Evolutionary conservation across 139 green algal genomes (phyloP).

Genomic region (Micractinium conductrix): DNA sequence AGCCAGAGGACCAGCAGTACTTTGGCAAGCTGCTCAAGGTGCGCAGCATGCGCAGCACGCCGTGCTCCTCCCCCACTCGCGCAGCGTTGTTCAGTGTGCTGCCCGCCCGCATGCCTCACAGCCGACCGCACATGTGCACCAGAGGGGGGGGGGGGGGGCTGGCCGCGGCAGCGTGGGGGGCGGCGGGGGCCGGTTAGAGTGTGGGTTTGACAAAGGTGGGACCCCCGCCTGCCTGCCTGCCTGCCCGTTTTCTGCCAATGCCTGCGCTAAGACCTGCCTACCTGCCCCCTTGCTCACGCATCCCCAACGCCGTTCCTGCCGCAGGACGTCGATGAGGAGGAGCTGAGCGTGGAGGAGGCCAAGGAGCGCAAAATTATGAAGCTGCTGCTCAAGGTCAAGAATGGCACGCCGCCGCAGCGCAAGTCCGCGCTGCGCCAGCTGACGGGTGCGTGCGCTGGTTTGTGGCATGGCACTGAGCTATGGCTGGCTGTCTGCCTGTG

Average conservation of each 20-base stretch:
- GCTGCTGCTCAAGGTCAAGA: slow-evolving; percentile 99
- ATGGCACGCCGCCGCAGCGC: slow-evolving; percentile 97
- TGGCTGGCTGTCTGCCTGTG: slow-evolving; percentile 98
- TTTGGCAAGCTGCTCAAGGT: slow-evolving; percentile 94
- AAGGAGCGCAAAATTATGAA: slow-evolving; percentile 99
- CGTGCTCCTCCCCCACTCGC: too few species aligned
- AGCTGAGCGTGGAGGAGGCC: slow-evolving; percentile 90
- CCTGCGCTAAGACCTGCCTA: not conserved
- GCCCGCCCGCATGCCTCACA: too few species aligned
- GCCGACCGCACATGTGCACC: too few species aligned
- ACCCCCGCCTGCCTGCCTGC: too few species aligned
- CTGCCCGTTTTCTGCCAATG: not conserved
- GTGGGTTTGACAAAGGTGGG: too few species aligned
- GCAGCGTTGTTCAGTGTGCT: too few species aligned
- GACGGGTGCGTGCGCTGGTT: slow-evolving; percentile 54
- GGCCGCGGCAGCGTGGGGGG: too few species aligned
- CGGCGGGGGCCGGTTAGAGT: too few species aligned
- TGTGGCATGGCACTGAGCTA: not conserved
- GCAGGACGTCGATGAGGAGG: slow-evolving; percentile 86
- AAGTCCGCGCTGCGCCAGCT: slow-evolving; percentile 96
- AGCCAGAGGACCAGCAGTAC: slow-evolving; percentile 97
- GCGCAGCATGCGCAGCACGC: too few species aligned
- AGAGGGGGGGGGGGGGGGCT: too few species aligned
- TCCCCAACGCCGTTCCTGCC: not conserved
- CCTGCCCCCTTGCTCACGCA: not conserved